Base-by-base conservation (phyloP, 352 stramenopile genomes). In the Globisporangium emineosum region DNA sequence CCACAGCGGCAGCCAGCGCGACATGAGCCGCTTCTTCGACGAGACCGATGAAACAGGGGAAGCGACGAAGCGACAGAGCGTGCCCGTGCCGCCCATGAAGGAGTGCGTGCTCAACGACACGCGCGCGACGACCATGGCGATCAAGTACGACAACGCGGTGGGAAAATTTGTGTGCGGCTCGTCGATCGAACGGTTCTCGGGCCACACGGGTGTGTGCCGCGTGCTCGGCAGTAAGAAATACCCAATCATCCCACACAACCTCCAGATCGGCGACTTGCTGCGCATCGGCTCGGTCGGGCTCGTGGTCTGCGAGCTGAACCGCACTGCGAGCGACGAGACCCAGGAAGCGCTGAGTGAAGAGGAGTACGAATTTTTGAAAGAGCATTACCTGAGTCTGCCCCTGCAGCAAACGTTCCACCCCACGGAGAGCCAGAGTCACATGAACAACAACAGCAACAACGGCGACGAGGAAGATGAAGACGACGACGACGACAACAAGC, bases 261-360 rank as follows among this genome's bases (percentile, higher is more conserved):
- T 96, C 37, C 71, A 83, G 52, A 75, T 96, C 43, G 88, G 88
- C 21, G 88, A 97, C 72, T 71, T 97, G 33, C 71, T 97, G 25
- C 70, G 91, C 23, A 96, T 97, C 52, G 91, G 91, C n/a, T 96
- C 82, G 0, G 91, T 97, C 0, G 91, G 91, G 3, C 76, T 97
- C n/a, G 90, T 97, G 1, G 91, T 97, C 32, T 96, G 88, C 60
- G 91, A 97, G 68, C 43, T 97, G 4, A 94, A 97, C 66, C 81
- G 86, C 64, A 89, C 83, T 0, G 70, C 70, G 1, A 73, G 72
- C 43, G 85, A 94, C 21, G 76, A 81, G 47, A 87, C 83, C 19
- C 74, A 89, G 55, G 85, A 97, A 57, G 66, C 77, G 57, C 76
- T 97, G n/a, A 93, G 75, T 10, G 81, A 84, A 17, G 79, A 94